Percentiles rank a stretch among this genome's conserved stretches.
Evolutionary conservation across 106 monocot species (phyloP).

Genomic region (Allium sativum): DNA sequence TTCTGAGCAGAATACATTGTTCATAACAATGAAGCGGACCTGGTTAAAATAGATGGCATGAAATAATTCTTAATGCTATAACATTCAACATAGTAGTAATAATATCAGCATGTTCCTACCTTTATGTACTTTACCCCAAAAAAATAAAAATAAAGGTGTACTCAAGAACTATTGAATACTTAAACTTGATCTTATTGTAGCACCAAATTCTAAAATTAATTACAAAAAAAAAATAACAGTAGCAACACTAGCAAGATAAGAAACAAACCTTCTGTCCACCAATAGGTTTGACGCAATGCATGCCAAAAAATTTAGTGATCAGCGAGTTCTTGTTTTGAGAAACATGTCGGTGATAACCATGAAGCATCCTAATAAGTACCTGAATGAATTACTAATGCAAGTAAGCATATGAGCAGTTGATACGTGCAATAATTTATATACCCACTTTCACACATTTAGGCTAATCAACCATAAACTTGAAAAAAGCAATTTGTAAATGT

Average conservation of each 20-base stretch:
- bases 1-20: conserved; percentile 85
- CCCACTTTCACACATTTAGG: no score
- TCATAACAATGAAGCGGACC: conserved; percentile 92
- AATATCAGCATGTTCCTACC: no score
- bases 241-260: not conserved
- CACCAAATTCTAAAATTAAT: not conserved
- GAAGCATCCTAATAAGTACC: conserved; percentile 86
- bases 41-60: conserved; percentile 7
- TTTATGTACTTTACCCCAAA: no score
- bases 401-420: no score
- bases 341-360: conserved; percentile 72
- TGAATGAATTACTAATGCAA: conserved; percentile 14
- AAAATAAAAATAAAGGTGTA: no score
- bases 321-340: conserved; percentile 52
- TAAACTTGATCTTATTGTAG: no score
- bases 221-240: not conserved
- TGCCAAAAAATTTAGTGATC: conserved; percentile 81
- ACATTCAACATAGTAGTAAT: no score
- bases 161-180: no score
- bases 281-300: conserved; percentile 92
- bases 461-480: no score
- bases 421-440: no score
- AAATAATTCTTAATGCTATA: no score
- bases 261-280: conserved; percentile 59
- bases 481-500: no score